phyloP scores from a whole-genome alignment of 108 stramenopile species.

The Nannochloropsis salina region DNA sequence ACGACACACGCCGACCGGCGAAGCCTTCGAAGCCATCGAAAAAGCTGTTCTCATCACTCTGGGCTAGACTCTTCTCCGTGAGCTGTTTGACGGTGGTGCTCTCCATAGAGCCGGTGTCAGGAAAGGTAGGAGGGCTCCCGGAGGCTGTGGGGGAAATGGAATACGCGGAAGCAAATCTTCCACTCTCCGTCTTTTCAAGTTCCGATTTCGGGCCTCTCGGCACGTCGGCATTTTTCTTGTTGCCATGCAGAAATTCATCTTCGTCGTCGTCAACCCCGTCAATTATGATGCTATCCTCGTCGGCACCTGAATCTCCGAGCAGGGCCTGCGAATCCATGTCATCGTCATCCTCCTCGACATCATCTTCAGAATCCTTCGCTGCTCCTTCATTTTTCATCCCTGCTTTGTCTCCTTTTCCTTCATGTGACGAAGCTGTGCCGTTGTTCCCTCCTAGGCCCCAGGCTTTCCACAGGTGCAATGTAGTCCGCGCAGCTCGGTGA shows the following conservation, averaged over 20 bases:
- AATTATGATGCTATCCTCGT: background rate
- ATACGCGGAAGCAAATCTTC: background rate
- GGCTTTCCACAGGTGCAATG: background rate
- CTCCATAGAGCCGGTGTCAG: background rate
- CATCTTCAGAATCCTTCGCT: background rate
- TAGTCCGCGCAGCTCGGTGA: background rate
- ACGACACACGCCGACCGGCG: background rate
- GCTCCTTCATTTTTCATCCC: background rate
- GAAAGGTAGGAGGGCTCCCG: background rate
- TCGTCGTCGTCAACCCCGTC: background rate
- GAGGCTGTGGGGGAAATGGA: background rate
- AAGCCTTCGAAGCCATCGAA: slow-evolving; percentile 13
- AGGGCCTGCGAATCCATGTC: background rate
- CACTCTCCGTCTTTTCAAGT: too few species aligned
- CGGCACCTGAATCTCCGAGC: background rate
- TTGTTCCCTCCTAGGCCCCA: slow-evolving; percentile 3
- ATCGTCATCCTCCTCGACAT: background rate
- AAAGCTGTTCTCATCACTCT: background rate
- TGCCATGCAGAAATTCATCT: background rate
- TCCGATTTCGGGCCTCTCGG: too few species aligned
- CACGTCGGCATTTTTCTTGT: background rate
- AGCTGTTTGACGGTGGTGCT: background rate
- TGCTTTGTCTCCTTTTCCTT: too few species aligned
- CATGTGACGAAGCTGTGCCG: background rate
- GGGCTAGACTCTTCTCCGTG: background rate